Evolutionary conservation across 805 yeast species (phyloP).

Genomic region (Barnettozyma botsteinii): DNA sequence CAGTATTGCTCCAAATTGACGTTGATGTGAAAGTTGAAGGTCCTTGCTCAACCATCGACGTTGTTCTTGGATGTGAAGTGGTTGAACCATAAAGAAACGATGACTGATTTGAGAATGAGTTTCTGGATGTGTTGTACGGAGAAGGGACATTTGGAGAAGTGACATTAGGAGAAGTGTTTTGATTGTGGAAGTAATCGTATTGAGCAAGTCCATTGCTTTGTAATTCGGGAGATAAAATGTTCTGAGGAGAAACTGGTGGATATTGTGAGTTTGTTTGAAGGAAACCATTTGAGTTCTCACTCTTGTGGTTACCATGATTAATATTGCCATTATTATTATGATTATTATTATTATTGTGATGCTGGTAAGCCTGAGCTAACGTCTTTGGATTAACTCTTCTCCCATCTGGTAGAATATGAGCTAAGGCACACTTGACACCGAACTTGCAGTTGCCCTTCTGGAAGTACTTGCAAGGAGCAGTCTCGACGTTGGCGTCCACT

Average conservation of each 20-base stretch:
- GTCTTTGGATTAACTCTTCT: constrained; percentile 60
- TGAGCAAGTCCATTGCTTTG: not conserved
- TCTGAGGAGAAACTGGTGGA: not conserved
- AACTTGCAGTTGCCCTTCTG: constrained; percentile 96
- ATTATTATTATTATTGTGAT: constrained; percentile 12
- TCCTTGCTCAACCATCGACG: constrained; percentile 11
- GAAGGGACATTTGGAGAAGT: not conserved
- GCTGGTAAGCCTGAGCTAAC: constrained; percentile 28
- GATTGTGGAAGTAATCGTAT: not conserved
- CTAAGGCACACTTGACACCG: constrained; percentile 90
- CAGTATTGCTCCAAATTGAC: constrained; percentile 19
- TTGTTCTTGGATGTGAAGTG: constrained; percentile 14
- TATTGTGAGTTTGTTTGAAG: constrained; percentile 1
- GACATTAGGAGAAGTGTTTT: not conserved
- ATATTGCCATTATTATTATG: not conserved
- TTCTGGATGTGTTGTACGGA: not conserved
- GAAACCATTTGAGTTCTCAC: no score
- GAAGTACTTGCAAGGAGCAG: constrained; percentile 82
- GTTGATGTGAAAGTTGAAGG: constrained; percentile 11
- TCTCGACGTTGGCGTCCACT: constrained; percentile 40
- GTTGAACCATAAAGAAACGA: constrained; percentile 1
- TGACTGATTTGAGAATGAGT: constrained; percentile 9
- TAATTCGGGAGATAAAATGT: not conserved
- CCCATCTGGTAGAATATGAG: constrained; percentile 87
- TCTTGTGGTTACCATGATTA: not conserved